Conservation (phyloP, 768 basidiomycete species). For the Xanthoconium purpureum region DNA sequence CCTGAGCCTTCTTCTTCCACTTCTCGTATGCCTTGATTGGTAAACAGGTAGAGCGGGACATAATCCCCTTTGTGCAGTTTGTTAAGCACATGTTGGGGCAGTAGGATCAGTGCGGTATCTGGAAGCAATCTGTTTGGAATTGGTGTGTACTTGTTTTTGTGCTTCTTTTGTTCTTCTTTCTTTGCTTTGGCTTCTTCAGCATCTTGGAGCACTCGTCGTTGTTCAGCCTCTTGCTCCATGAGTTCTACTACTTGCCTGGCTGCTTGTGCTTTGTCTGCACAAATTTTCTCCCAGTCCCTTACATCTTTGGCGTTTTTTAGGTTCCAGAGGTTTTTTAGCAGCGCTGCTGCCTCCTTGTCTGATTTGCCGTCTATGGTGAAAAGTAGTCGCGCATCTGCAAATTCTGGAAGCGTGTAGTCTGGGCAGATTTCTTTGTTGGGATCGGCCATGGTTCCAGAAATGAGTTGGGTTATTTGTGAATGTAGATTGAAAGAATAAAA, state of each 20-base stretch:
- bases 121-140: not conserved
- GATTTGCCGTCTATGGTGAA: not conserved
- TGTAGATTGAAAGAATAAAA: too few relatives aligned
- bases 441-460: not conserved
- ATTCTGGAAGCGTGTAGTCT: not conserved
- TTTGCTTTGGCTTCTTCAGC: not conserved
- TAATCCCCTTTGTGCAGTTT: not conserved
- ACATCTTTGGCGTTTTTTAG: not conserved
- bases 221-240: not conserved
- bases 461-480: too few relatives aligned
- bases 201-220: not conserved
- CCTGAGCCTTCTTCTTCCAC: not conserved
- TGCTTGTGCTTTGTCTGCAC: not conserved
- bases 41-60: not conserved
- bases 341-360: not conserved
- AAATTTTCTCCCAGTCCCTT: not conserved
- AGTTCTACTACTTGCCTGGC: not conserved
- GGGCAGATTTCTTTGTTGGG: not conserved
- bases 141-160: not conserved
- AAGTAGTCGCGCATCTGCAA: not conserved
- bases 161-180: too few relatives aligned
- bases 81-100: not conserved
- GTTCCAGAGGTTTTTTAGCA: not conserved
- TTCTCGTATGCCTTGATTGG: not conserved
- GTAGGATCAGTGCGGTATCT: not conserved